Evolutionary conservation across 208 protist species (phyloP).

Genomic region (Leptomonas pyrrhocoris): DNA sequence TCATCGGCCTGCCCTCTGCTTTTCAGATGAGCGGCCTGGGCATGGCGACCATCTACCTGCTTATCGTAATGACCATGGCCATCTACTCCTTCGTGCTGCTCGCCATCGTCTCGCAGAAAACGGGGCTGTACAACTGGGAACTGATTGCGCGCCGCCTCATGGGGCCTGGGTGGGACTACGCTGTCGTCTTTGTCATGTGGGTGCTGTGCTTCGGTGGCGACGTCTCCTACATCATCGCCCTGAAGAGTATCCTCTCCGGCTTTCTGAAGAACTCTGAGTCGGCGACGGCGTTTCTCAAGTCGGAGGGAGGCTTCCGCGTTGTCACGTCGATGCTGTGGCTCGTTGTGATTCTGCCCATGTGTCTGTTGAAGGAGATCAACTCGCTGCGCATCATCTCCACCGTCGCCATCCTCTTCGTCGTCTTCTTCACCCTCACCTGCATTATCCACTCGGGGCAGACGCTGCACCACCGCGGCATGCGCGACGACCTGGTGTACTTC

Average conservation of each 20-base stretch:
- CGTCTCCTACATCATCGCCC: constrained; percentile 64
- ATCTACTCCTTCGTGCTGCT: constrained; percentile 75
- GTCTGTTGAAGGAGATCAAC: constrained; percentile 77
- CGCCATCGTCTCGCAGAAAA: constrained; percentile 42
- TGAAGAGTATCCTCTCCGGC: constrained; percentile 46
- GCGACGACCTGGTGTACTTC: constrained; percentile 53
- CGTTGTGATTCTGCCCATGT: constrained; percentile 67
- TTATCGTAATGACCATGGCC: constrained; percentile 38
- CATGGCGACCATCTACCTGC: constrained; percentile 42
- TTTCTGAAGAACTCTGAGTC: constrained; percentile 31
- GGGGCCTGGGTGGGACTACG: constrained; percentile 44
- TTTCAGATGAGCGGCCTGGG: constrained; percentile 60
- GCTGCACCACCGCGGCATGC: constrained; percentile 27
- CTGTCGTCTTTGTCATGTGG: constrained; percentile 59
- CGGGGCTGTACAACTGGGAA: constrained; percentile 59
- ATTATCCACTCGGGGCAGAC: constrained; percentile 53
- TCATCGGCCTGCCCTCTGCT: constrained; percentile 55
- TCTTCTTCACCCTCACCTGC: constrained; percentile 71
- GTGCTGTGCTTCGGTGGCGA: constrained; percentile 61
- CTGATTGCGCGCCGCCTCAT: constrained; percentile 46
- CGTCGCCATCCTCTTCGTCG: constrained; percentile 67
- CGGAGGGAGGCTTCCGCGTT: constrained; percentile 38
- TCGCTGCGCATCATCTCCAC: constrained; percentile 72
- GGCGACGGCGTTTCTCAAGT: constrained; percentile 25
- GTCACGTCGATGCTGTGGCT: constrained; percentile 66